Base-by-base conservation (phyloP, 1,284 basidiomycete genomes). In the Afroboletus lepidellus region DNA sequence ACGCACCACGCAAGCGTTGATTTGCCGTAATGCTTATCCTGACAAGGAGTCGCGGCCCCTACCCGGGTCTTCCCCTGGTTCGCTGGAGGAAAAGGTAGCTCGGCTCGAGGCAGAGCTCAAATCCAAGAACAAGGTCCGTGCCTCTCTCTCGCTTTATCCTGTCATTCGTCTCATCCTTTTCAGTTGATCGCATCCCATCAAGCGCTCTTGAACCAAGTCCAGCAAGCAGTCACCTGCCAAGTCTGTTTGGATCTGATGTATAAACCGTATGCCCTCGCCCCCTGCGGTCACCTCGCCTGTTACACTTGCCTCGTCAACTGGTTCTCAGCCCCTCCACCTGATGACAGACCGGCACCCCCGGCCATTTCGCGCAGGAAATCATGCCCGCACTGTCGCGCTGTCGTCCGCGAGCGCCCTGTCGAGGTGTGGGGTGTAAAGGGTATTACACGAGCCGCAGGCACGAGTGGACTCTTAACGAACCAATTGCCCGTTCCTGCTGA, bases 261-360 rank as follows among this genome's bases (percentile, higher is more conserved):
- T 63, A 79, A 79, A 57, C 87, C 87, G 0, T 89, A 81, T 59
- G 79, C 84, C 0, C 77, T 90, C 16, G 74, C 82, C 0, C 85
- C 88, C 0, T 91, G 87, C 55, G 87, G 89, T 6, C 88, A 91
- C 59, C 72, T 87, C 38, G 79, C 82, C 5, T 91, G 87, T 62
- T 77, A 88, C 54, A 62, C 67, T 25, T 90, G 87, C 61, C 80
- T 91, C 13, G 74, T 87, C n/a, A 73, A 73, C 27, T 91, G 88
- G 87, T 91, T 90, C 65, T 83, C 77, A 8, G 74, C 77, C 15
- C 69, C 74, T 15, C 66, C 70, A 7, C 50, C 61, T 13, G 64
- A 66, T 43, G 60, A 66, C 43, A 57, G 54, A 23, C 58, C 50
- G 3, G 46, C 34, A 0, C 49, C 45, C 44, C 69, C 69, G 21